Conservation (phyloP, 805 yeast genomes). For the Candida chauliodis region DNA sequence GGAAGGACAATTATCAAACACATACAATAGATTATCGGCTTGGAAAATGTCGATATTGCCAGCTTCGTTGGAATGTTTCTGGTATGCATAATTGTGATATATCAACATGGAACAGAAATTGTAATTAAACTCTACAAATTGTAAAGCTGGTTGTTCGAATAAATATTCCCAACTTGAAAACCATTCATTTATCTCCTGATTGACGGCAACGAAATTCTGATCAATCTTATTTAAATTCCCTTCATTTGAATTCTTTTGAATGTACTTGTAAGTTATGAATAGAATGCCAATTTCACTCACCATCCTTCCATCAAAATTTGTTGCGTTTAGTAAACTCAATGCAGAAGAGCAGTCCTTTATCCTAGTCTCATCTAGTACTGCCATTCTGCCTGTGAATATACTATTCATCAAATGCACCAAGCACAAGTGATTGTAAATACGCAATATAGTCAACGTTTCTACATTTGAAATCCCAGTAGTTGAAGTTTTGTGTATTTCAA, state of each 20-base stretch:
- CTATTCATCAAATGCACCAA: slow-evolving; percentile 67
- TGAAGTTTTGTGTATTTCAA: slow-evolving; percentile 12
- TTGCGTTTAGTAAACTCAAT: slow-evolving; percentile 54
- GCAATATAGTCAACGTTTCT: slow-evolving; percentile 46
- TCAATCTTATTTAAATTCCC: slow-evolving; percentile 16
- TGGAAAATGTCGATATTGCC: neutral
- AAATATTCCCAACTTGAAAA: slow-evolving; percentile 65
- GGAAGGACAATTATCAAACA: slow-evolving; percentile 19
- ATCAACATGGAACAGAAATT: slow-evolving; percentile 58
- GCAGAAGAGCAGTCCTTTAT: slow-evolving; percentile 57
- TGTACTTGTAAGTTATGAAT: slow-evolving; percentile 53
- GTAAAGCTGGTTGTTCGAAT: slow-evolving; percentile 66
- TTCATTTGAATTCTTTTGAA: slow-evolving; percentile 31
- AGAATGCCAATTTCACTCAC: slow-evolving; percentile 70
- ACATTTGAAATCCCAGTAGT: neutral
- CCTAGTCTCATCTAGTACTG: slow-evolving; percentile 57
- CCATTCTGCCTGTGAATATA: slow-evolving; percentile 61
- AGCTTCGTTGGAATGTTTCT: slow-evolving; percentile 9
- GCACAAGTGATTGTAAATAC: slow-evolving; percentile 71
- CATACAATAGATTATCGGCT: neutral
- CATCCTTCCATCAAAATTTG: slow-evolving; percentile 81
- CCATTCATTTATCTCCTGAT: slow-evolving; percentile 57
- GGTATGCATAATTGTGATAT: slow-evolving; percentile 35
- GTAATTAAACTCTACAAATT: slow-evolving; percentile 70
- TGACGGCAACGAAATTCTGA: slow-evolving; percentile 30